A percentile compares a stretch with the other conserved stretches of the same genome.
These are phyloP conservation scores for Polygonum maritimum DNA, from an alignment of 148 eudicot genomes.

Conservation along the genomic window DNA sequence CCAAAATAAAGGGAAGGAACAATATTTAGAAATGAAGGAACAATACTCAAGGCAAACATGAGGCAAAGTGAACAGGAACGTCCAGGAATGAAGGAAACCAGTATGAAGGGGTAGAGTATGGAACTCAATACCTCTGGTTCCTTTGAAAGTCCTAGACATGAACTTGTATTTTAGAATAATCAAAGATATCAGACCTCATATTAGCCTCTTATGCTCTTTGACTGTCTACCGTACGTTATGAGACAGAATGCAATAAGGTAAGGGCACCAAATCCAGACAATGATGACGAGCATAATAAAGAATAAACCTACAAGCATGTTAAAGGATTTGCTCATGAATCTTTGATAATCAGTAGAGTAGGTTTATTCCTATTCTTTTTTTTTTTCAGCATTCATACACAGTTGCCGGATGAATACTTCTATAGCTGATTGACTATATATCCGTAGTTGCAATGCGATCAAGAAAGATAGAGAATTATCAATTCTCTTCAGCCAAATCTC, in stretches of 20 bases:
- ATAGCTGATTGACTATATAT: background rate
- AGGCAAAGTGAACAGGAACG: background rate
- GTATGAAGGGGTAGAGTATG: background rate
- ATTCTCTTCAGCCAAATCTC: background rate
- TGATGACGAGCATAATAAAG: background rate
- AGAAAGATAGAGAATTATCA: background rate
- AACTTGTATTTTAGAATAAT: background rate
- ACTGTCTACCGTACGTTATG: background rate
- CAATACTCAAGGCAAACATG: too few relatives aligned
- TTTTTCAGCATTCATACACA: background rate
- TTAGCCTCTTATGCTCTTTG: background rate
- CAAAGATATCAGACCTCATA: background rate
- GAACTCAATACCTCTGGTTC: background rate
- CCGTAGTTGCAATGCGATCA: background rate
- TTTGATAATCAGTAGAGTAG: background rate
- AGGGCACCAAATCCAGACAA: background rate
- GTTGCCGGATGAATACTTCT: background rate
- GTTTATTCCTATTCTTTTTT: background rate
- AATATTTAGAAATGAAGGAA: background rate
- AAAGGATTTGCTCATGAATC: background rate
- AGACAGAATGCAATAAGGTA: background rate
- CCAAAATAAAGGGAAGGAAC: background rate
- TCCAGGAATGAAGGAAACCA: background rate
- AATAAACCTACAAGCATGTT: background rate
- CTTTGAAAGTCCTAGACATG: background rate